Evolutionary conservation across 179 eudicot genomes (phyloP).

Genomic region (Drosera spatulata): DNA sequence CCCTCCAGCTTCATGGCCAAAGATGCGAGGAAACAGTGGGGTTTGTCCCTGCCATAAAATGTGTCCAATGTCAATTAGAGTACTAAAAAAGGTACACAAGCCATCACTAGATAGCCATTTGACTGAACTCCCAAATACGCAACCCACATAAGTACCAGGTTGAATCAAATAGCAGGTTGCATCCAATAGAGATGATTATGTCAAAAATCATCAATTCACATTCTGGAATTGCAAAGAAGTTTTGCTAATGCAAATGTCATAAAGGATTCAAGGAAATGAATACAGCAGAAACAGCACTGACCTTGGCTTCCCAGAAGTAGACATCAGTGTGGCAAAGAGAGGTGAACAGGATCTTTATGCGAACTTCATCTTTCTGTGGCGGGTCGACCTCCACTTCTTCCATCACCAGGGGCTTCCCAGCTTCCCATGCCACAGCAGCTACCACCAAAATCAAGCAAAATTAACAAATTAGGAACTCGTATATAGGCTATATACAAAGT

Average conservation of each 20-base stretch:
- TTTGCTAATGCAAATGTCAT: too few species aligned
- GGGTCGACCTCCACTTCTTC: conserved; percentile 38
- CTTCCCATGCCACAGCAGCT: conserved; percentile 50
- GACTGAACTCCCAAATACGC: too few species aligned
- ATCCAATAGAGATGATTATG: too few species aligned
- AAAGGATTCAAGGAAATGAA: too few species aligned
- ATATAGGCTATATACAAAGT: background rate
- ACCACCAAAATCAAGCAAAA: background rate
- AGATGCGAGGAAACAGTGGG: conserved; percentile 4
- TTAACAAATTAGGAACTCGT: background rate
- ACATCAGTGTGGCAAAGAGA: conserved; percentile 40
- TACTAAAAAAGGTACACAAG: too few species aligned
- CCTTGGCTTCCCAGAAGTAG: conserved; percentile 36
- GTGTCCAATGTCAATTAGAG: background rate
- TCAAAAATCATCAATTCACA: too few species aligned
- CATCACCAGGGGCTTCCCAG: conserved; percentile 28
- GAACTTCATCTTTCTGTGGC: conserved; percentile 34
- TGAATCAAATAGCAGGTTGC: too few species aligned
- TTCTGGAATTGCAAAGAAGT: too few species aligned
- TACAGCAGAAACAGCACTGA: too few species aligned
- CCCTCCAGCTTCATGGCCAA: conserved; percentile 7
- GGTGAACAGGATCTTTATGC: conserved; percentile 35
- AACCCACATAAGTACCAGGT: too few species aligned
- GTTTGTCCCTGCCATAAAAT: conserved; percentile 1
- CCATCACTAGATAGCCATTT: too few species aligned